Conservation (phyloP, 805 yeast genomes). For the Metschnikowia lochheadii region DNA sequence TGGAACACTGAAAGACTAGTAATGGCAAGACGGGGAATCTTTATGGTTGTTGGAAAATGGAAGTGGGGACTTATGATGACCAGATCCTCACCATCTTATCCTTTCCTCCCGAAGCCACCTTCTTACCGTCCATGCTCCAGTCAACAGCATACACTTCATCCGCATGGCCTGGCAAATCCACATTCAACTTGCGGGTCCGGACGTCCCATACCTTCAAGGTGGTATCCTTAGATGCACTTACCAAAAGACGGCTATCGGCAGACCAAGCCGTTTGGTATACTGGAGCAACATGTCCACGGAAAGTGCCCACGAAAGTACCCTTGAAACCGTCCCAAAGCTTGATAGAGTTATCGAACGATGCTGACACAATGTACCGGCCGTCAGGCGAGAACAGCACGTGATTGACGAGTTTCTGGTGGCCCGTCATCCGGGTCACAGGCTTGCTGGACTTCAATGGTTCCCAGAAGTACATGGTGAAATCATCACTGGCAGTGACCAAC, state of each 20-base stretch:
- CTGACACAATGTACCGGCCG: conserved; percentile 84
- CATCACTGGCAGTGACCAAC: conserved; percentile 93
- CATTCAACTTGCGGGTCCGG: conserved; percentile 73
- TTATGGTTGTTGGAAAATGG: no score
- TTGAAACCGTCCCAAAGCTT: conserved; percentile 95
- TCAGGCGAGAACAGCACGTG: conserved; percentile 96
- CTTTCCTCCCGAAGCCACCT: conserved; percentile 97
- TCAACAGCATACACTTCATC: conserved; percentile 97
- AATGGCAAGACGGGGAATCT: no score
- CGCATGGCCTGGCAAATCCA: conserved; percentile 91
- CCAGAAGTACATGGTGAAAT: conserved; percentile 97
- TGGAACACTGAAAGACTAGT: no score
- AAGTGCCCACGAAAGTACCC: conserved; percentile 84
- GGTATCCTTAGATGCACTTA: conserved; percentile 92
- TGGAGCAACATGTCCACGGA: conserved; percentile 96
- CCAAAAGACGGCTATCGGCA: conserved; percentile 85
- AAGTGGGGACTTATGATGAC: conserved; percentile 40
- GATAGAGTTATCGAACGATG: conserved; percentile 92
- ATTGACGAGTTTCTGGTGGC: conserved; percentile 94
- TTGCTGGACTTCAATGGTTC: conserved; percentile 77
- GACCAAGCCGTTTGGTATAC: conserved; percentile 99
- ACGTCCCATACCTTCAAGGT: conserved; percentile 96
- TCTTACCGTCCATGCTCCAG: conserved; percentile 93
- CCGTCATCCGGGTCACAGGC: conserved; percentile 92
- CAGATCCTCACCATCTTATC: conserved; percentile 92